Evolutionary conservation across 1,139 yeast genomes (phyloP).

Genomic region (Yamadazyma kanchanaburiensis): DNA sequence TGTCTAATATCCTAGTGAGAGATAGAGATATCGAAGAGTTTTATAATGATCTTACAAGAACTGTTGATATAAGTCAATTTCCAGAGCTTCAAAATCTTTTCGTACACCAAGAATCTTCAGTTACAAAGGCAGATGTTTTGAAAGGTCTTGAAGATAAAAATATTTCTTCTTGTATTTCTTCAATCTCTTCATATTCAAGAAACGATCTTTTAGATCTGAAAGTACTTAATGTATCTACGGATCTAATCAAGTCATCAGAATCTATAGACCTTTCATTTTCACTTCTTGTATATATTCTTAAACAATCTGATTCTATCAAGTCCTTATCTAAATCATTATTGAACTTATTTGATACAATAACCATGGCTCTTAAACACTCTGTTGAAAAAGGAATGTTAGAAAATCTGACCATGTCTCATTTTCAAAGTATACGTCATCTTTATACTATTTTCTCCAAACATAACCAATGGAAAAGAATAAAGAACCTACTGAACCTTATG

Average conservation of each 20-base stretch:
- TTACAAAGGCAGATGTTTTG: no score
- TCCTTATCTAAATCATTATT: background rate
- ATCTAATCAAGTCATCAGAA: background rate
- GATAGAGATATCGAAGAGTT: background rate
- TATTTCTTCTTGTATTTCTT: background rate
- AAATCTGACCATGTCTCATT: slow-evolving; percentile 1
- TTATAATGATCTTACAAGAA: background rate
- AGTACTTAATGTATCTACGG: background rate
- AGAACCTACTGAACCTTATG: slow-evolving; percentile 25
- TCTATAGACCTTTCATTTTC: background rate
- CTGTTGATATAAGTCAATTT: no score
- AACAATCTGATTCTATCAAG: background rate
- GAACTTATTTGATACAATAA: slow-evolving; percentile 1
- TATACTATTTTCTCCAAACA: slow-evolving; percentile 15
- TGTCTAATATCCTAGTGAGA: background rate
- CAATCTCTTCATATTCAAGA: background rate
- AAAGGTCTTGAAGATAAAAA: no score
- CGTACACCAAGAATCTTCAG: no score
- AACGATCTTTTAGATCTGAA: background rate
- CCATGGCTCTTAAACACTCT: background rate
- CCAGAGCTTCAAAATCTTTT: no score
- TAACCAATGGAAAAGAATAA: slow-evolving; percentile 26
- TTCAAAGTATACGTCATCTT: slow-evolving; percentile 4
- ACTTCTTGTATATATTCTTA: background rate
- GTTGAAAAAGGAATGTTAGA: slow-evolving; percentile 6